These are phyloP conservation scores for Rhypophila decipiens DNA, from an alignment of 495 filamentous ascomycete genomes.

Conservation along the genomic window DNA sequence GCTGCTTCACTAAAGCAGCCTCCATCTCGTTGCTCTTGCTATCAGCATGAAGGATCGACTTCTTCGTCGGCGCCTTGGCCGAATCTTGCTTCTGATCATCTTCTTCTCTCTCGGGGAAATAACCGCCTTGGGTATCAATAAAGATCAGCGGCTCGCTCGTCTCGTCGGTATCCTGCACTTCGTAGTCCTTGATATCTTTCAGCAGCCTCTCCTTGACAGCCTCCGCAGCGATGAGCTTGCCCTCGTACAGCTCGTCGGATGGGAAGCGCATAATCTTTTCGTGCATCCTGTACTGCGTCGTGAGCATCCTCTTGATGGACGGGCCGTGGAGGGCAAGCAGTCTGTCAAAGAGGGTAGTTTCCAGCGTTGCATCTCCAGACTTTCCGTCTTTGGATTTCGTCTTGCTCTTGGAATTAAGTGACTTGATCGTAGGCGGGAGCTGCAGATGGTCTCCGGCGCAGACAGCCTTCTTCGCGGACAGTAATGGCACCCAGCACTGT, in stretches of 20 bases:
- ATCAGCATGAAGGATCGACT: constrained; percentile 2
- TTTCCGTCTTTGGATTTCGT: constrained; percentile 8
- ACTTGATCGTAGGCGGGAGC: constrained; percentile 91
- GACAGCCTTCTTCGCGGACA: constrained; percentile 75
- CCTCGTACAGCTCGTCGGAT: constrained; percentile 80
- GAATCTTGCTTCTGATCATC: constrained; percentile 9
- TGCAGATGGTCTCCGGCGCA: constrained; percentile 94
- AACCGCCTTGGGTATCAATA: constrained; percentile 92
- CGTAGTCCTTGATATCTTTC: constrained; percentile 64
- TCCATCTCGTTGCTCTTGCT: constrained; percentile 82
- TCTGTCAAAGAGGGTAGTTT: constrained; percentile 86
- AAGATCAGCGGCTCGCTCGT: constrained; percentile 85
- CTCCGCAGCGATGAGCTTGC: constrained; percentile 70
- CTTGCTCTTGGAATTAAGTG: constrained; percentile 50
- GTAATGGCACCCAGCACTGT: constrained; percentile 93
- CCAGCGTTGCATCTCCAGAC: constrained; percentile 49
- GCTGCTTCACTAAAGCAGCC: constrained; percentile 67
- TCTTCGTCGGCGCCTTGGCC: constrained; percentile 8
- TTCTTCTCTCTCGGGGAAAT: constrained; percentile 56
- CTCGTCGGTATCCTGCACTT: constrained; percentile 75
- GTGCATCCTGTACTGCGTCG: constrained; percentile 99
- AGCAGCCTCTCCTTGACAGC: constrained; percentile 68
- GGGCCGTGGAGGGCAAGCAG: constrained; percentile 76
- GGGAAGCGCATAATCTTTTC: constrained; percentile 91
- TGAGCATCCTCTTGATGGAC: constrained; percentile 85